Percentiles rank a stretch among this genome's conserved stretches.
phyloP scores from a whole-genome alignment of 371 early-diverging fungal genomes.

The Mucor irregularis region DNA sequence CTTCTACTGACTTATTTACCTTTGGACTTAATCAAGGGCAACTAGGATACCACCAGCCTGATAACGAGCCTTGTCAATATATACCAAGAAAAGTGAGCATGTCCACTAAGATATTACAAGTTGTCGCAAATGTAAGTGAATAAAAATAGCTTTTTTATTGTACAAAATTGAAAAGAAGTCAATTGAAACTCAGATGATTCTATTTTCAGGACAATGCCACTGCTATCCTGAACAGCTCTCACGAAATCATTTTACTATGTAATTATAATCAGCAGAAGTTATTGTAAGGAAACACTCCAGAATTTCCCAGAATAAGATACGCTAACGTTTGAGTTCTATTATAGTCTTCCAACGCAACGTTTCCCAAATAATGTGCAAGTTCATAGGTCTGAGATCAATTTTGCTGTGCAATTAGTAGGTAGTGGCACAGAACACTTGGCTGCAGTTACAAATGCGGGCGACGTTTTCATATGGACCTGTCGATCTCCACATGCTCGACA shows the following conservation, averaged over 20 bases:
- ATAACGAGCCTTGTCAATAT: constrained; percentile 39
- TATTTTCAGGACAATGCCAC: constrained; percentile 50
- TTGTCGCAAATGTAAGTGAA: constrained; percentile 47
- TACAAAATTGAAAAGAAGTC: too few species aligned
- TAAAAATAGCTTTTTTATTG: not conserved
- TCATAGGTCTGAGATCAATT: constrained; percentile 16
- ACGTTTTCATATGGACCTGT: constrained; percentile 56
- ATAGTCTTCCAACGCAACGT: constrained; percentile 42
- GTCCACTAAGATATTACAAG: constrained; percentile 47
- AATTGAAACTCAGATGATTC: not conserved
- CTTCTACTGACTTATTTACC: constrained; percentile 59
- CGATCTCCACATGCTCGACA: constrained; percentile 8
- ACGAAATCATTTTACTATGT: constrained; percentile 51
- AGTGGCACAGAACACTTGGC: constrained; percentile 54
- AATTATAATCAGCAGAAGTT: constrained; percentile 52
- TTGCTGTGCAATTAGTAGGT: constrained; percentile 29
- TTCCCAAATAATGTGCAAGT: constrained; percentile 48
- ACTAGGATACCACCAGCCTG: constrained; percentile 60
- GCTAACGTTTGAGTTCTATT: too few species aligned
- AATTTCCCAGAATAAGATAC: too few species aligned
- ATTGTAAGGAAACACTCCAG: too few species aligned
- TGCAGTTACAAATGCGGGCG: constrained; percentile 50
- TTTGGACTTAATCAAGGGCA: constrained; percentile 82
- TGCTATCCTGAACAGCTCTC: constrained; percentile 42
- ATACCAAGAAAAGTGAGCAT: constrained; percentile 56